Percentiles rank a stretch among this genome's conserved stretches.
phyloP scores from a whole-genome alignment of 2,329 filamentous ascomycete species.

The Pseudogymnoascus sp. region DNA sequence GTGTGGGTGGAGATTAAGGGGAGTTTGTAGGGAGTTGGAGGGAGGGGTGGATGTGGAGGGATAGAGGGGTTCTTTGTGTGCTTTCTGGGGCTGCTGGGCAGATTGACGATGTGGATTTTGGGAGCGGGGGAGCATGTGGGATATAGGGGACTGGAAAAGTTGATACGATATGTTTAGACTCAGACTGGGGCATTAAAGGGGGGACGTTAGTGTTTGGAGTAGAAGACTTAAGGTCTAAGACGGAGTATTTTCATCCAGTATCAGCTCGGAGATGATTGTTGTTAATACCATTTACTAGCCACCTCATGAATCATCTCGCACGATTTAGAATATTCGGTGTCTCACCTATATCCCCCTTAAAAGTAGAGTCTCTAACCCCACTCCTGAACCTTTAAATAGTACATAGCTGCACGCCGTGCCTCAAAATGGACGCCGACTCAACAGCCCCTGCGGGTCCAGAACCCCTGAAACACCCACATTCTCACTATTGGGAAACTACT shows the following conservation, averaged over 20 bases:
- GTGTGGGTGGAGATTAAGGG: slow-evolving; percentile 36
- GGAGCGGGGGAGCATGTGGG: neutral
- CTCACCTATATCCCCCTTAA: neutral
- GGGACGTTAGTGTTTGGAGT: neutral
- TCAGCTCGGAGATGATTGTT: neutral
- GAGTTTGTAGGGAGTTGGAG: neutral
- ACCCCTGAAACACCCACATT: neutral
- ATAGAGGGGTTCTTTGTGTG: too few species aligned
- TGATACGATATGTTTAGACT: neutral
- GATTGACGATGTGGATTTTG: neutral
- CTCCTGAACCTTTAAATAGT: too few species aligned
- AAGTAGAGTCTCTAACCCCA: neutral
- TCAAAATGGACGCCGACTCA: neutral
- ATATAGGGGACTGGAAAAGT: neutral
- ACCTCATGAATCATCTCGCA: neutral
- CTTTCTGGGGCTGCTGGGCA: neutral
- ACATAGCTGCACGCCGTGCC: neutral
- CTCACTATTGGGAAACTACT: neutral
- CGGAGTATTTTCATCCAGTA: neutral
- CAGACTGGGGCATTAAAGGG: neutral
- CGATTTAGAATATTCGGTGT: neutral
- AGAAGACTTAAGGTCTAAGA: neutral
- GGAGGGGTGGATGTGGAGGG: too few species aligned
- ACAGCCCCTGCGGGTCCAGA: neutral
- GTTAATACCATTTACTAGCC: neutral